Evolutionary conservation across 805 yeast species (phyloP).

Genomic region (Phaffomyces antillensis): DNA sequence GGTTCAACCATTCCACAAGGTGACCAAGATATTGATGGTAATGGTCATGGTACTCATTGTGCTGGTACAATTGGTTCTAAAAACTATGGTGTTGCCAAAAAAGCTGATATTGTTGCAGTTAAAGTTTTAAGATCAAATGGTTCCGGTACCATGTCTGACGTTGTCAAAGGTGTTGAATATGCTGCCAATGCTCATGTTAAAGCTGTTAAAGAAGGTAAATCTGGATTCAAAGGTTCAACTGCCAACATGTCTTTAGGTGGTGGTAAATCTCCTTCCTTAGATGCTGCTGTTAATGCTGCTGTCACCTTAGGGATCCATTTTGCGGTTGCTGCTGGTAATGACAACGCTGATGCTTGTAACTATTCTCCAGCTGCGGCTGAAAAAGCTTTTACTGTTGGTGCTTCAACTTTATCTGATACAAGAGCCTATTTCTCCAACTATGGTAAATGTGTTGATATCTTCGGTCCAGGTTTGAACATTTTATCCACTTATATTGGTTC

Average conservation of each 20-base stretch:
- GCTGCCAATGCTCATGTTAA: conserved; percentile 68
- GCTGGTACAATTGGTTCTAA: conserved; percentile 91
- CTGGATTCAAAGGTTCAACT: conserved; percentile 76
- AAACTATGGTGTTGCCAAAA: conserved; percentile 78
- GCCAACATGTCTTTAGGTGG: conserved; percentile 96
- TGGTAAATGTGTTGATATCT: conserved; percentile 93
- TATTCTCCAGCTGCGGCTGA: conserved; percentile 87
- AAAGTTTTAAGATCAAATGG: conserved; percentile 80
- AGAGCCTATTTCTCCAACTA: conserved; percentile 95
- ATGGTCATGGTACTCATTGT: conserved; percentile 95
- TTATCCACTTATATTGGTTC: conserved; percentile 81
- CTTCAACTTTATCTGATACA: conserved; percentile 78
- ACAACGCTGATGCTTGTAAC: conserved; percentile 86
- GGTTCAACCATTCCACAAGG: conserved; percentile 74
- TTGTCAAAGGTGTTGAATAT: conserved; percentile 76
- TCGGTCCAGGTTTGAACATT: conserved; percentile 92
- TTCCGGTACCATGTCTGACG: conserved; percentile 78
- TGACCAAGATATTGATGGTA: conserved; percentile 69
- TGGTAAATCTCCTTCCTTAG: conserved; percentile 82
- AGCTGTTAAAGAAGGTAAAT: conserved; percentile 42
- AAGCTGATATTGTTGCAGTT: conserved; percentile 72
- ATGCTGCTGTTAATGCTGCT: conserved; percentile 84
- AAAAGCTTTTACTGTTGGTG: conserved; percentile 89
- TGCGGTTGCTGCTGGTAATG: conserved; percentile 97
- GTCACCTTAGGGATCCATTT: conserved; percentile 83